Evolutionary conservation across 495 filamentous ascomycete species (phyloP).

Genomic region (Penicillium antarcticum): DNA sequence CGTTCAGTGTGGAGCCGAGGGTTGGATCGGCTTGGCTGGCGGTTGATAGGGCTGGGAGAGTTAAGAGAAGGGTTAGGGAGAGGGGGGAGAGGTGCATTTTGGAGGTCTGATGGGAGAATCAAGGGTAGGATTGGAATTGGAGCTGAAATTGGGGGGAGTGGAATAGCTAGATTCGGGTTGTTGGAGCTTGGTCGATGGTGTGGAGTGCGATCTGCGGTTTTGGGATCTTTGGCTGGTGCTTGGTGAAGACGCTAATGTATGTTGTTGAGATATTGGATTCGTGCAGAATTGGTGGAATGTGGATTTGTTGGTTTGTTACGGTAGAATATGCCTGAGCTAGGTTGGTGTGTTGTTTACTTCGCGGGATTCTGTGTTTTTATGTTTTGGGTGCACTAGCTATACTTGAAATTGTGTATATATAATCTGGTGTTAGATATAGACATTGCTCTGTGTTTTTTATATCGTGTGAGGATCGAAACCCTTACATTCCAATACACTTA

Average conservation of each 20-base stretch:
- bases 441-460: too few relatives aligned
- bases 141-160: neutral
- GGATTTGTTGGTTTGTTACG: neutral
- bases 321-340: too few relatives aligned
- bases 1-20: constrained; percentile 29
- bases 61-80: constrained; percentile 13
- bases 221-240: neutral
- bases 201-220: neutral
- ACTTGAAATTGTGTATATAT: too few relatives aligned
- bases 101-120: neutral
- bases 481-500: too few relatives aligned
- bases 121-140: neutral
- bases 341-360: too few relatives aligned
- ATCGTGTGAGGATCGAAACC: too few relatives aligned
- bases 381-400: too few relatives aligned
- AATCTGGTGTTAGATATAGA: too few relatives aligned
- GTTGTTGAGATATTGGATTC: neutral
- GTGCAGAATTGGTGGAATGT: neutral
- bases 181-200: neutral
- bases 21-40: constrained; percentile 10
- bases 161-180: neutral
- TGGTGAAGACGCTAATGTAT: neutral
- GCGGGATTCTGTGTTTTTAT: too few relatives aligned
- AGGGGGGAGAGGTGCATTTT: constrained; percentile 21
- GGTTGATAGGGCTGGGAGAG: constrained; percentile 11